Evolutionary conservation across 768 basidiomycete species (phyloP).

Genomic region (Rubroboletus pulcherrimus): DNA sequence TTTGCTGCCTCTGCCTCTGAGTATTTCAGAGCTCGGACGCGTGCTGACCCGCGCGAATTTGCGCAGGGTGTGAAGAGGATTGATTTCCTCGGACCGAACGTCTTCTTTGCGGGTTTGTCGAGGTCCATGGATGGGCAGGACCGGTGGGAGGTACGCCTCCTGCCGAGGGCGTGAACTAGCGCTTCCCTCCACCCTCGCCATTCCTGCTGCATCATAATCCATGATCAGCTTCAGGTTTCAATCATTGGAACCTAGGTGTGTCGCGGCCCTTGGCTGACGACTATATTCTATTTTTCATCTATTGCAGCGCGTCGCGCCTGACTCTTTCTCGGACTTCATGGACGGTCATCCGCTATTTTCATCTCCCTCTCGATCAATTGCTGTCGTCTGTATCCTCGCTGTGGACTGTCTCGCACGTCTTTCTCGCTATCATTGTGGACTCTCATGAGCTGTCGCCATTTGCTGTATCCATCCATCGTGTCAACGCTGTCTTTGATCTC

Average conservation of each 20-base stretch:
- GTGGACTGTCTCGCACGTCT: slow-evolving; percentile 7
- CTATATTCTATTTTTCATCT: slow-evolving; percentile 18
- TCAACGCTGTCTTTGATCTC: not conserved
- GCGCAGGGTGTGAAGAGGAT: slow-evolving; percentile 39
- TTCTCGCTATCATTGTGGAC: slow-evolving; percentile 8
- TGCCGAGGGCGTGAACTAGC: slow-evolving; percentile 11
- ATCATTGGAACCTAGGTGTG: slow-evolving; percentile 9
- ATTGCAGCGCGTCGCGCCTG: not conserved
- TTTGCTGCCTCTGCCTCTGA: slow-evolving; percentile 22
- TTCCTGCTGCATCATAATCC: slow-evolving; percentile 2
- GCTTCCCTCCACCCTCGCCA: not conserved
- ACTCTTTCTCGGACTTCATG: slow-evolving; percentile 11
- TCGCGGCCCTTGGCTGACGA: not conserved
- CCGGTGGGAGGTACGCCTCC: slow-evolving; percentile 29
- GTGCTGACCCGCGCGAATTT: slow-evolving; percentile 33
- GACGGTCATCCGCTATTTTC: slow-evolving; percentile 9
- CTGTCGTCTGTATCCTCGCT: slow-evolving; percentile 12
- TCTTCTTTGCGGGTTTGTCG: slow-evolving; percentile 31
- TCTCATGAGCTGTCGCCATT: not conserved
- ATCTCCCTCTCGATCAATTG: not conserved
- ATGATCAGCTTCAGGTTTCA: slow-evolving; percentile 12
- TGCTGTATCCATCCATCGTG: slow-evolving; percentile 15
- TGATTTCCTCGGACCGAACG: slow-evolving; percentile 34
- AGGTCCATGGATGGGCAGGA: slow-evolving; percentile 25
- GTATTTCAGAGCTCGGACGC: slow-evolving; percentile 28